phyloP scores from a whole-genome alignment of 139 green algal genomes.

The Picochlorum sp. region DNA sequence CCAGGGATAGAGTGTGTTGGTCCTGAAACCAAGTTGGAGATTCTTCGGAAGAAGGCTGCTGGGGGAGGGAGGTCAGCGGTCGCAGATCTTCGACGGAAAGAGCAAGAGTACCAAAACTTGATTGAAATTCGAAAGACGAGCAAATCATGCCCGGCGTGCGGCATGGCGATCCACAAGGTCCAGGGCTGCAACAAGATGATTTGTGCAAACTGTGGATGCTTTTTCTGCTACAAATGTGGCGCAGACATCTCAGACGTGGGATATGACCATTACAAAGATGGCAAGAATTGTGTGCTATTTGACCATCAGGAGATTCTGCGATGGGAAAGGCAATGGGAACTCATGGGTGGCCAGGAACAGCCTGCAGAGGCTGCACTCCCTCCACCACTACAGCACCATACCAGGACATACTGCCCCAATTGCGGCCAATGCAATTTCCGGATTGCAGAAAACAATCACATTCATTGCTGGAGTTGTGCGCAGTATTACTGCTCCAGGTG shows the following conservation, averaged over 20 bases:
- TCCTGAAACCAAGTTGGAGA: constrained; percentile 27
- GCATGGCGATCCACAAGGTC: constrained; percentile 52
- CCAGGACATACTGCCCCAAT: constrained; percentile 28
- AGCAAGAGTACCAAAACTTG: constrained; percentile 27
- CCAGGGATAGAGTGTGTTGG: constrained; percentile 43
- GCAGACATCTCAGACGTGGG: constrained; percentile 26
- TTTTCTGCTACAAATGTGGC: constrained; percentile 54
- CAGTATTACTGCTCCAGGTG: constrained; percentile 55
- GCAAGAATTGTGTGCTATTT: constrained; percentile 43
- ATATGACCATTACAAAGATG: constrained; percentile 47
- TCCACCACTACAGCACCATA: background rate
- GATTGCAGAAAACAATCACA: constrained; percentile 42
- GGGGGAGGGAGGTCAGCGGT: constrained; percentile 9
- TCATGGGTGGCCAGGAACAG: constrained; percentile 6
- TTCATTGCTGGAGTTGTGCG: constrained; percentile 46
- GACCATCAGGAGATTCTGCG: constrained; percentile 52
- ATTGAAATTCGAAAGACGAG: constrained; percentile 28
- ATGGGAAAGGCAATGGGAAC: constrained; percentile 25
- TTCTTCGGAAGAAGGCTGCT: constrained; percentile 34
- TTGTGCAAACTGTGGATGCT: constrained; percentile 54
- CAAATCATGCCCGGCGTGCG: constrained; percentile 58
- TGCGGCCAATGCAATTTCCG: constrained; percentile 55
- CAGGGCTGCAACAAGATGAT: constrained; percentile 87
- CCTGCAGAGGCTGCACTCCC: background rate
- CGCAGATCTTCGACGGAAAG: constrained; percentile 16